Percentiles rank a stretch among this genome's conserved stretches.
These are phyloP conservation scores for Ramichloridium luteum DNA, from an alignment of 2,329 filamentous ascomycete species.

Conservation along the genomic window DNA sequence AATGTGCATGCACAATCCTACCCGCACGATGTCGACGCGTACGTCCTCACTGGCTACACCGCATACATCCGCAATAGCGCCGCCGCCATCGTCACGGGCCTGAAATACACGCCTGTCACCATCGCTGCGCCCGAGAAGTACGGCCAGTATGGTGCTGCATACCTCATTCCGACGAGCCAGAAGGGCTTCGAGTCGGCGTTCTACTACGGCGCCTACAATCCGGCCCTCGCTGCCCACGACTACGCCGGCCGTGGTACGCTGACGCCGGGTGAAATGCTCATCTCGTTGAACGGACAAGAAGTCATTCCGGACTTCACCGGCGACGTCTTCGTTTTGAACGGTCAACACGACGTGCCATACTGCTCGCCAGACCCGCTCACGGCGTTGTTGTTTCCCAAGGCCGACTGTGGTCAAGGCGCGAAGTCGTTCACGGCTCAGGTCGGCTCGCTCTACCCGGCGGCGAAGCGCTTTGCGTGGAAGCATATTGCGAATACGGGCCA, in stretches of 20 bases:
- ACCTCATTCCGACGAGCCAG: not conserved
- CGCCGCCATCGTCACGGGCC: not conserved
- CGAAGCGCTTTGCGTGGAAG: not conserved
- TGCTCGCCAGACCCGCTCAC: too few relatives aligned
- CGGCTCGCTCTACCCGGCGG: not conserved
- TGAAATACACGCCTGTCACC: not conserved
- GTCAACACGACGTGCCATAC: constrained; percentile 1
- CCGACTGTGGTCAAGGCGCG: not conserved
- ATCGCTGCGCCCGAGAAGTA: not conserved
- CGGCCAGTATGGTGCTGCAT: not conserved
- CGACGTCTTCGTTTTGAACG: constrained; percentile 1
- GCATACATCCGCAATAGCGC: not conserved
- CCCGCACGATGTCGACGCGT: constrained; percentile 1
- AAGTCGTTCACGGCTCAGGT: not conserved
- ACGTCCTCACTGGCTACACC: constrained; percentile 1
- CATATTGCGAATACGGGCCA: constrained; percentile 1
- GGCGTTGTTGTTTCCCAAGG: too few relatives aligned
- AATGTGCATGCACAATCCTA: not conserved
- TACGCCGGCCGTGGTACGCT: constrained; percentile 1
- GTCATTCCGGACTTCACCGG: not conserved
- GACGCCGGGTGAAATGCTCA: not conserved
- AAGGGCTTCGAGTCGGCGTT: not conserved
- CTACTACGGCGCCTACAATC: constrained; percentile 1
- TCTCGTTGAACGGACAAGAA: not conserved
- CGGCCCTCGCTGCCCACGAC: not conserved